Conservation (phyloP, 148 eudicot species). For the Cornus controversa region DNA sequence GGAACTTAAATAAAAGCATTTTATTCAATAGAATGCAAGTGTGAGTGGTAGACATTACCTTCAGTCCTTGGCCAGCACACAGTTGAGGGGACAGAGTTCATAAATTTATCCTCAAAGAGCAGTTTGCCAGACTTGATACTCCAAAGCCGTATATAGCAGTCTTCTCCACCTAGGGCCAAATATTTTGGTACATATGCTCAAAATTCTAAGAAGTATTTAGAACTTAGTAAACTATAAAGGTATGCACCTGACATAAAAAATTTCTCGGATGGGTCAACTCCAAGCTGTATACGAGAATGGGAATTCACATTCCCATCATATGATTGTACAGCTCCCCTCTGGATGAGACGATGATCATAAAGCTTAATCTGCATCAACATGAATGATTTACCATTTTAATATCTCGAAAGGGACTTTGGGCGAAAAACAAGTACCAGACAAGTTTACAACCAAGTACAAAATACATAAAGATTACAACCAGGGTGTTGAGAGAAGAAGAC, state of each 20-base stretch:
- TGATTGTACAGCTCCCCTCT: slow-evolving; percentile 72
- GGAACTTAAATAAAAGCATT: neutral
- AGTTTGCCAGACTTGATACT: slow-evolving; percentile 75
- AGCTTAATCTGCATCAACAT: slow-evolving; percentile 61
- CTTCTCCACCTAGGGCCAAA: slow-evolving; percentile 74
- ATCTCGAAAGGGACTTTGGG: neutral
- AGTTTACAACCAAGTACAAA: neutral
- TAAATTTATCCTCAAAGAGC: slow-evolving; percentile 63
- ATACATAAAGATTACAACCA: neutral
- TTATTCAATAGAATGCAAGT: neutral
- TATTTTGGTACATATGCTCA: neutral
- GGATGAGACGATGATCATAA: slow-evolving; percentile 78
- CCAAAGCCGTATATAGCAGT: slow-evolving; percentile 70
- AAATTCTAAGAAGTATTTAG: neutral
- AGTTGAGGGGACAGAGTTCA: slow-evolving; percentile 47
- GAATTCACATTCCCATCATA: slow-evolving; percentile 84
- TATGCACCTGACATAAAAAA: slow-evolving; percentile 63
- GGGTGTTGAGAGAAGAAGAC: neutral
- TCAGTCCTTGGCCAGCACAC: slow-evolving; percentile 62
- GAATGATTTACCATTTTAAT: slow-evolving; percentile 8
- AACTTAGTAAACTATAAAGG: neutral
- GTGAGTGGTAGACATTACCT: slow-evolving; percentile 25
- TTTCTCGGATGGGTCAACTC: slow-evolving; percentile 69
- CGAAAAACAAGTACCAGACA: neutral
- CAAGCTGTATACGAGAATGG: slow-evolving; percentile 70